Base-by-base conservation (phyloP, 495 filamentous ascomycete genomes). In the Aspergillus steynii region DNA sequence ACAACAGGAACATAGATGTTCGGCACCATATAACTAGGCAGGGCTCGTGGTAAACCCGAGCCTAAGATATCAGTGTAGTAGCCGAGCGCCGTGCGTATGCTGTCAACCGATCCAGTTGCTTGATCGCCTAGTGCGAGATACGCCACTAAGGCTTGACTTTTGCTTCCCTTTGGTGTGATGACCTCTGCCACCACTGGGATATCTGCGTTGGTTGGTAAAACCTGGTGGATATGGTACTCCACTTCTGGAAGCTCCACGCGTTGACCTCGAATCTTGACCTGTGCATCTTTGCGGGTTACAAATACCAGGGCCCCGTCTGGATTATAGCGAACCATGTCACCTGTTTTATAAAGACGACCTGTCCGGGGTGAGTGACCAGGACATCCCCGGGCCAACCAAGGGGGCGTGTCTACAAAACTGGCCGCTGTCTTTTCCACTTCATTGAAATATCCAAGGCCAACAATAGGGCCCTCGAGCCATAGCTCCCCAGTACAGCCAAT, bases 401-500 rank as follows among this genome's bases (percentile, higher is more conserved):
- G 53, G 1, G 83, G 83, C 29, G 78, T 67, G 27, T 75, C 64
- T 53, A 89, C 80, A 60, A 86, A 87, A 1, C 69, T 71, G 2
- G 69, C 60, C 5, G 64, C 66, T 0, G 79, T 85, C 59, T 71
- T 72, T 14, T 70, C 74, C 2, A 68, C 63, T n/a, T 71, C 52
- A 5, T 83, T 75, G 4, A 86, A 67, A 57, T 88, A 88, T 0
- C 78, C 79, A 0, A 73, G 67, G 3, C 74, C 82, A 5, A 88
- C 69, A 14, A 81, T 68, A 1, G 84, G 83, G 0, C 86, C 85
- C 72, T 87, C 83, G 20, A 90, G 71, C 4, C 82, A 65, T 25
- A 88, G 68, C 67, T 90, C 87, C 25, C 87, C 87, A 25, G 86
- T 72, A 1, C 71, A 67, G 10, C 86, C 86, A 29, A 87, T 66